Evolutionary conservation across 768 basidiomycete genomes (phyloP).

Genomic region (Amanita polypyramis): DNA sequence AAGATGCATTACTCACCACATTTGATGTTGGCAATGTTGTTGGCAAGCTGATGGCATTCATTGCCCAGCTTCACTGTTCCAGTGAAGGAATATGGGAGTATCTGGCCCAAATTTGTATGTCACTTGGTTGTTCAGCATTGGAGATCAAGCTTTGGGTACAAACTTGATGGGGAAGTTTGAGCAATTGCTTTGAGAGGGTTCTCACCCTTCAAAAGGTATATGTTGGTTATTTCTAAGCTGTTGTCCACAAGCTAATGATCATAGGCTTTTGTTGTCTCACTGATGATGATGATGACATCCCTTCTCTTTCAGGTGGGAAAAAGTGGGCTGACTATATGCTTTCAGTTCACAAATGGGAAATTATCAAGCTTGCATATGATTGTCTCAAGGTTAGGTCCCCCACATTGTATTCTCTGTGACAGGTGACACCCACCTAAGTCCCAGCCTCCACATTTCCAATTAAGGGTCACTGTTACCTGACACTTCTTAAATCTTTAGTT

Average conservation of each 20-base stretch:
- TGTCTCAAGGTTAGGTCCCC: constrained; percentile 1
- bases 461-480: no score
- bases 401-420: neutral
- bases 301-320: neutral
- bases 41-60: constrained; percentile 12
- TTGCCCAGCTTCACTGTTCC: constrained; percentile 10
- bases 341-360: constrained; percentile 1
- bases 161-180: constrained; percentile 12
- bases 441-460: no score
- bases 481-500: no score
- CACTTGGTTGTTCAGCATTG: constrained; percentile 1
- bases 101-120: constrained; percentile 2
- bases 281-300: constrained; percentile 3
- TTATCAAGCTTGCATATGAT: constrained; percentile 4
- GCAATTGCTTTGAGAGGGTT: constrained; percentile 8
- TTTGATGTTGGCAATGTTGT: constrained; percentile 13
- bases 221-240: neutral
- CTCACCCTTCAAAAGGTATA: constrained; percentile 10
- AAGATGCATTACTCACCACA: constrained; percentile 5
- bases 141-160: constrained; percentile 11
- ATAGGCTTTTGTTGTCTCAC: constrained; percentile 7
- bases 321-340: constrained; percentile 5
- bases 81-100: constrained; percentile 6
- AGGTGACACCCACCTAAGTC: no score
- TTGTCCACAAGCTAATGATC: neutral